phyloP scores from a whole-genome alignment of 352 stramenopile species.

The Phytophthora macrochlamydospora region DNA sequence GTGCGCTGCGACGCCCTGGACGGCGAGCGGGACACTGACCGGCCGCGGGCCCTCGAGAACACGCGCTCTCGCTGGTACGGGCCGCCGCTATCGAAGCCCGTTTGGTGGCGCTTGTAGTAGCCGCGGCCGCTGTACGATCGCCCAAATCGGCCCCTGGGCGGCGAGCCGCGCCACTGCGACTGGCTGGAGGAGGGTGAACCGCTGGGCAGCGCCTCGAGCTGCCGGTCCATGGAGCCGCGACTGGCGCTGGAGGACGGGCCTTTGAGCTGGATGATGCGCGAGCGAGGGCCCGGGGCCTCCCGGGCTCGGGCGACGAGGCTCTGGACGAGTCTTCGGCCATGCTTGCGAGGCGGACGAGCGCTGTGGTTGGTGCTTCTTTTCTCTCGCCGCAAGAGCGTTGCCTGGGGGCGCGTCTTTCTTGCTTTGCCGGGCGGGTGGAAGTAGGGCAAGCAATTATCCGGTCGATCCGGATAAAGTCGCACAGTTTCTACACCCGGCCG shows the following conservation, averaged over 20 bases:
- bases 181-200: conserved; percentile 15
- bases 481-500: conserved; percentile 17
- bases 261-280: conserved; percentile 33
- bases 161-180: conserved; percentile 23
- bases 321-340: conserved; percentile 35
- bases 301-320: conserved; percentile 30
- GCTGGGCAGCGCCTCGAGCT: conserved; percentile 19
- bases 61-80: conserved; percentile 37
- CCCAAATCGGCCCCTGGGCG: conserved; percentile 28
- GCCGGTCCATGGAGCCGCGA: conserved; percentile 14
- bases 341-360: neutral
- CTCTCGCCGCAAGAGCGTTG: neutral
- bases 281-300: conserved; percentile 15
- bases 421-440: neutral
- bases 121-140: conserved; percentile 17
- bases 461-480: neutral
- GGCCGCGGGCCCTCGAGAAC: conserved; percentile 46
- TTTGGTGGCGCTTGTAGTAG: conserved; percentile 41
- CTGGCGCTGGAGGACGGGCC: conserved; percentile 18
- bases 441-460: neutral
- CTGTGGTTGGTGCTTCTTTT: neutral
- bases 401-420: conserved; percentile 2
- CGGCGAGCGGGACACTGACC: conserved; percentile 60
- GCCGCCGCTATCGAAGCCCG: conserved; percentile 20
- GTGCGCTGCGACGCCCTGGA: conserved; percentile 37